Base-by-base conservation (phyloP, 345 rosid genomes). In the Stellera chamaejasme region DNA sequence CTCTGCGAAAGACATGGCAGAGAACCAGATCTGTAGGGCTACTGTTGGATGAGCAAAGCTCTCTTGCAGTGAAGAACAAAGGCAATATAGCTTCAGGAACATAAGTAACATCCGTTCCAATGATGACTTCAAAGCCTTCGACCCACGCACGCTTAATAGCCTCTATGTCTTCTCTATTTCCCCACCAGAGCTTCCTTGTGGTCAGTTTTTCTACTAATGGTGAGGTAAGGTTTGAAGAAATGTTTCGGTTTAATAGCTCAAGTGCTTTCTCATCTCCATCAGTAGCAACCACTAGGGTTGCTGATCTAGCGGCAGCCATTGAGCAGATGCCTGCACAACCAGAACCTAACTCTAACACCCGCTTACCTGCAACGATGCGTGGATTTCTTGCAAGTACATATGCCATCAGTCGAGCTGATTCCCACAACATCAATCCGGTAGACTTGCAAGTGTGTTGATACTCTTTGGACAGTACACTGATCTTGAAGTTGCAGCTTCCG, bases 401-500 rank as follows among this genome's bases (percentile, higher is more conserved):
- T 64, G 93, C 82, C 93, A 86, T 83, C 68, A 86, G 63, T 54
- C 70, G 76, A 76, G 97, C 97, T 28, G 97, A 89, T 73, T 89
- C 97, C 97, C 97, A 89, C 6, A 92, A 79, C 93, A 92, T 92
- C 69, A 92, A 61, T 50, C 98, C 98, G 10, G 95, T 92, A 25
- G 90, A 88, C 73, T 79, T 92, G 73, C 88, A 88, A 12, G 93
- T 85, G 62, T 88, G 96, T 72, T 92, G 95, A 66, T 83, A 76
- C 63, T 83, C 98, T 74, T 76, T 82, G 50, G 96, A 85, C 39
- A 80, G 56, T 28, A 84, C 80, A 65, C 72, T 71, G 43, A 86
- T 75, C 71, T 61, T 73, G 72, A 86, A 79, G 65, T 45, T 32
- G 50, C 60, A 58, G 25, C 70, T 81, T 39, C 48, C 61, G 41